Percentiles rank a stretch among this genome's conserved stretches.
Evolutionary conservation across 352 stramenopile genomes (phyloP).

Genomic region (Phytophthora melonis): DNA sequence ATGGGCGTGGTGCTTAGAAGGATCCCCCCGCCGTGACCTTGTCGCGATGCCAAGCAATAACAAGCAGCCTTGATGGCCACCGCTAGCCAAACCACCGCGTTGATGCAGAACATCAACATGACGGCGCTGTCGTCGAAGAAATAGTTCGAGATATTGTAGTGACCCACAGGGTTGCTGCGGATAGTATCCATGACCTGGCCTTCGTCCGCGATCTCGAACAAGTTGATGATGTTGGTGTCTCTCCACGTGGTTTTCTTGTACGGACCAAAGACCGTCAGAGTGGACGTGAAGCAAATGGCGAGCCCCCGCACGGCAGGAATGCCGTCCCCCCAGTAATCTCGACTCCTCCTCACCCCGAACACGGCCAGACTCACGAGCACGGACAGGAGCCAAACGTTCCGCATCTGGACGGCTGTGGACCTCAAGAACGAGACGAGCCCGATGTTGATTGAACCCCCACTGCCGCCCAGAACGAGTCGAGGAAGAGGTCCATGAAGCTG

Average conservation of each 20-base stretch:
- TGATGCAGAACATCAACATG: slow-evolving; percentile 31
- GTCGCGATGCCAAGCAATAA: neutral
- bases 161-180: slow-evolving; percentile 1
- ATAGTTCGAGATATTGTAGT: slow-evolving; percentile 28
- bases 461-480: slow-evolving; percentile 47
- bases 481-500: slow-evolving; percentile 46
- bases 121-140: slow-evolving; percentile 26
- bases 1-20: slow-evolving; percentile 26
- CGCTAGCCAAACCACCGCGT: slow-evolving; percentile 6
- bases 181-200: slow-evolving; percentile 21
- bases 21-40: neutral
- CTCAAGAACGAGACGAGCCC: slow-evolving; percentile 32
- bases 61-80: neutral
- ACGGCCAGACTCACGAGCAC: slow-evolving; percentile 37
- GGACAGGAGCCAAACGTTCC: slow-evolving; percentile 52
- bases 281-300: slow-evolving; percentile 46
- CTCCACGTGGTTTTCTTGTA: slow-evolving; percentile 36
- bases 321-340: slow-evolving; percentile 14
- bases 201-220: slow-evolving; percentile 13
- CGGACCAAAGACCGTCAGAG: slow-evolving; percentile 44
- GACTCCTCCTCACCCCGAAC: slow-evolving; percentile 11
- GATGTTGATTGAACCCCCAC: slow-evolving; percentile 29
- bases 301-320: slow-evolving; percentile 38
- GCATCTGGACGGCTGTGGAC: slow-evolving; percentile 51
- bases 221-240: slow-evolving; percentile 18